phyloP scores from a whole-genome alignment of 1,284 basidiomycete species.

The Cerioporus squamosus region DNA sequence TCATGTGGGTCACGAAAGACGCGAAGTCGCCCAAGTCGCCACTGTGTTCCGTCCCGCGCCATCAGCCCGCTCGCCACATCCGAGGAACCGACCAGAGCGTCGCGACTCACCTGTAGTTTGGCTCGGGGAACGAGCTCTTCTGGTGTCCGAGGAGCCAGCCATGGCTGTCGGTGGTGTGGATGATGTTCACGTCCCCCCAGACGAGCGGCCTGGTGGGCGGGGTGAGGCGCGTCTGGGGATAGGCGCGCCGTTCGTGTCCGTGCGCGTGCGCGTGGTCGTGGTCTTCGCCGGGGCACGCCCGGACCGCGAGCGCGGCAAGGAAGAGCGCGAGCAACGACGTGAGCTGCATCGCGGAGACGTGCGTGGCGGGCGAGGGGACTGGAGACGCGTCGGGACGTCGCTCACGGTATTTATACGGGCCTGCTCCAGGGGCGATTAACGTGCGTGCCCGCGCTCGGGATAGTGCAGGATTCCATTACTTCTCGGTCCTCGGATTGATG shows the following conservation, averaged over 20 bases:
- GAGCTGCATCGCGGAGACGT: slow-evolving; percentile 15
- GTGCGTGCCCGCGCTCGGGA: no score
- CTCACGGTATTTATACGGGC: not conserved
- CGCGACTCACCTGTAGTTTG: slow-evolving; percentile 64
- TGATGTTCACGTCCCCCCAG: slow-evolving; percentile 79
- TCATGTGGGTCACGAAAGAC: slow-evolving; percentile 84
- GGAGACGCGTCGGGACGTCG: no score
- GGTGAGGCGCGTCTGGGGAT: slow-evolving; percentile 49
- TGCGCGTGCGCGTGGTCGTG: slow-evolving; percentile 37
- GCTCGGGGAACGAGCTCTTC: slow-evolving; percentile 70
- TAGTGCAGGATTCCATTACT: no score
- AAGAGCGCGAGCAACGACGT: slow-evolving; percentile 20
- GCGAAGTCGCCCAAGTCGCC: slow-evolving; percentile 83
- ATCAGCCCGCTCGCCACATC: not conserved
- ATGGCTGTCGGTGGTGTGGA: slow-evolving; percentile 85
- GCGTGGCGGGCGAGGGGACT: not conserved
- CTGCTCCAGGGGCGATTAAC: no score
- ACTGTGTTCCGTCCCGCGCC: slow-evolving; percentile 32
- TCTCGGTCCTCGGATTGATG: no score
- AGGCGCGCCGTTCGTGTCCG: slow-evolving; percentile 46
- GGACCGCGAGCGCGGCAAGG: slow-evolving; percentile 20
- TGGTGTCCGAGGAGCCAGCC: slow-evolving; percentile 83
- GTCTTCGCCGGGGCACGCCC: slow-evolving; percentile 33
- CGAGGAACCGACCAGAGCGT: not conserved
- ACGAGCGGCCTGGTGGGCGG: slow-evolving; percentile 64